Evolutionary conservation across 805 yeast genomes (phyloP).

Genomic region (Yamadazyma phyllophila): DNA sequence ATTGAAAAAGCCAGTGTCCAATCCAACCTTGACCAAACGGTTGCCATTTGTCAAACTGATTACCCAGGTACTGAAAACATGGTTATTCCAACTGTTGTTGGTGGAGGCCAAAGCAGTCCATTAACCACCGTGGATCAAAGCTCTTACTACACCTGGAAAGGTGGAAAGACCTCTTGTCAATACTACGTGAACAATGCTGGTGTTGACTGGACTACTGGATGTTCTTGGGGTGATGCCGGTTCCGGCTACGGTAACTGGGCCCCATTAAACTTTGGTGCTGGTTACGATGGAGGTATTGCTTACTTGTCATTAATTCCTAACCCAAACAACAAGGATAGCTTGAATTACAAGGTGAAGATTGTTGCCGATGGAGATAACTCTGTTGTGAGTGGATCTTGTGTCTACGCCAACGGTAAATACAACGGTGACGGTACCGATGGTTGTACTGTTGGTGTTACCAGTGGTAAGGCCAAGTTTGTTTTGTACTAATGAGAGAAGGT

Average conservation of each 20-base stretch:
- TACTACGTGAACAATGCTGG: constrained; percentile 78
- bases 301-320: constrained; percentile 75
- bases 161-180: constrained; percentile 65
- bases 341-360: constrained; percentile 44
- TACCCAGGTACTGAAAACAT: constrained; percentile 82
- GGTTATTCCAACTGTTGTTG: constrained; percentile 68
- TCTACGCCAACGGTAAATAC: constrained; percentile 74
- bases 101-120: constrained; percentile 49
- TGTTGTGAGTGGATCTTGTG: constrained; percentile 67
- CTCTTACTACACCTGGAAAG: constrained; percentile 61
- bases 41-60: constrained; percentile 74
- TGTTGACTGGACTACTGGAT: constrained; percentile 62
- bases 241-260: constrained; percentile 77
- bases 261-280: constrained; percentile 76
- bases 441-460: constrained; percentile 88
- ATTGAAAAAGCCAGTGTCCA: constrained; percentile 51
- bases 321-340: constrained; percentile 57
- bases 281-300: constrained; percentile 56
- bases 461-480: constrained; percentile 82
- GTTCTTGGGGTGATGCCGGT: constrained; percentile 65
- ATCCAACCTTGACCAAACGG: constrained; percentile 48
- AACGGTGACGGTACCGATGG: constrained; percentile 74
- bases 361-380: constrained; percentile 47
- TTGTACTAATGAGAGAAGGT: constrained; percentile 41
- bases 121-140: constrained; percentile 61